These are phyloP conservation scores for Phytophthora brassicae DNA, from an alignment of 352 stramenopile species.

Conservation along the genomic window DNA sequence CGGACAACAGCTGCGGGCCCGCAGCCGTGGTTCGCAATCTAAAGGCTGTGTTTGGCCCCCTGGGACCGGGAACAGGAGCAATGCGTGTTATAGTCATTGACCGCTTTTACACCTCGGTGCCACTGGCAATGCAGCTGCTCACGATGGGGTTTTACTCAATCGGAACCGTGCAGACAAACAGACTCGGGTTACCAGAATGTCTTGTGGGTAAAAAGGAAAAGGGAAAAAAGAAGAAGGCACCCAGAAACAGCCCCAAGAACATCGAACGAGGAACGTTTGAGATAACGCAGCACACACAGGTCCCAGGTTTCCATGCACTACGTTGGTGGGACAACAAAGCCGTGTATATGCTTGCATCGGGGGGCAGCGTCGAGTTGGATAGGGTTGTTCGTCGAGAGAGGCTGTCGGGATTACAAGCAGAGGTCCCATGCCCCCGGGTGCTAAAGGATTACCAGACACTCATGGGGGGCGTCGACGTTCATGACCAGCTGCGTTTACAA, in stretches of 20 bases:
- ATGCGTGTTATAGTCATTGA: conserved; percentile 7
- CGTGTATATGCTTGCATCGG: neutral
- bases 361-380: conserved; percentile 1
- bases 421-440: neutral
- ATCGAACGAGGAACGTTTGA: conserved; percentile 5
- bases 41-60: neutral
- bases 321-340: conserved; percentile 8
- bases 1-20: neutral
- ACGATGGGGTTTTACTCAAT: conserved; percentile 2
- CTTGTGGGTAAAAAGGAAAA: neutral
- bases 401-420: neutral
- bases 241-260: neutral
- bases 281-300: neutral
- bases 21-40: neutral
- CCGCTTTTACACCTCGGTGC: conserved; percentile 2
- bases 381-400: conserved; percentile 1
- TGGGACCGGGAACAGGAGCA: neutral
- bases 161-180: neutral
- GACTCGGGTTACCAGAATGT: neutral
- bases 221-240: neutral
- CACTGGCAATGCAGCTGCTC: conserved; percentile 3
- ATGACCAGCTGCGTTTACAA: conserved; percentile 11
- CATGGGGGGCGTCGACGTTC: neutral
- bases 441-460: conserved; percentile 8
- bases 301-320: neutral